These are phyloP conservation scores for Leccinum solheimii DNA, from an alignment of 1,284 basidiomycete genomes.

Conservation along the genomic window DNA sequence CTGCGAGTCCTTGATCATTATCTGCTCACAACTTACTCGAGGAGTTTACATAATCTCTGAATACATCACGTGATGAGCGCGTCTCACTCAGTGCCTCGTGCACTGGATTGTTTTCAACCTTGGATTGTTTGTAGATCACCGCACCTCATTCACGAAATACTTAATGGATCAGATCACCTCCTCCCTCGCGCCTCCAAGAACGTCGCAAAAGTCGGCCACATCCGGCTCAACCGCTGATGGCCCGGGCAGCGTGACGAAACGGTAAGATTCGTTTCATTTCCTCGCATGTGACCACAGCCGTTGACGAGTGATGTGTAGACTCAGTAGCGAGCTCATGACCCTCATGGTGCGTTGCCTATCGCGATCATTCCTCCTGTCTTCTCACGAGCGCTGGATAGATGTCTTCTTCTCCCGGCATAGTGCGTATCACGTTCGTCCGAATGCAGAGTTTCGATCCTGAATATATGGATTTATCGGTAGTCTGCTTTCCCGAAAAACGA, in stretches of 20 bases:
- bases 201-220: slow-evolving; percentile 54
- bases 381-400: slow-evolving; percentile 50
- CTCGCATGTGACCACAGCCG: slow-evolving; percentile 8
- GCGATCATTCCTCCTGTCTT: not conserved
- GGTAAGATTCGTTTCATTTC: slow-evolving; percentile 43
- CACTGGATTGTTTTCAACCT: slow-evolving; percentile 1
- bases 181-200: slow-evolving; percentile 58
- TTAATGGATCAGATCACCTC: slow-evolving; percentile 73
- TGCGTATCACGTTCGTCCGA: slow-evolving; percentile 37
- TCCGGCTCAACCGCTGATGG: slow-evolving; percentile 51
- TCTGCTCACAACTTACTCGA: not conserved
- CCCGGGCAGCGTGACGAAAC: slow-evolving; percentile 77
- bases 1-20: too few species aligned
- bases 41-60: not conserved
- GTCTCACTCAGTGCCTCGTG: slow-evolving; percentile 12
- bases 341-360: slow-evolving; percentile 64
- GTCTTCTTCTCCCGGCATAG: slow-evolving; percentile 82
- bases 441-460: slow-evolving; percentile 9
- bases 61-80: slow-evolving; percentile 28
- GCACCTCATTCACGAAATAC: slow-evolving; percentile 3
- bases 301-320: slow-evolving; percentile 39
- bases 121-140: slow-evolving; percentile 5
- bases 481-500: slow-evolving; percentile 84
- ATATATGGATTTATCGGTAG: slow-evolving; percentile 38
- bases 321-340: slow-evolving; percentile 81